Conservation (phyloP, 257 asterid species). For the Petunia secreta region DNA sequence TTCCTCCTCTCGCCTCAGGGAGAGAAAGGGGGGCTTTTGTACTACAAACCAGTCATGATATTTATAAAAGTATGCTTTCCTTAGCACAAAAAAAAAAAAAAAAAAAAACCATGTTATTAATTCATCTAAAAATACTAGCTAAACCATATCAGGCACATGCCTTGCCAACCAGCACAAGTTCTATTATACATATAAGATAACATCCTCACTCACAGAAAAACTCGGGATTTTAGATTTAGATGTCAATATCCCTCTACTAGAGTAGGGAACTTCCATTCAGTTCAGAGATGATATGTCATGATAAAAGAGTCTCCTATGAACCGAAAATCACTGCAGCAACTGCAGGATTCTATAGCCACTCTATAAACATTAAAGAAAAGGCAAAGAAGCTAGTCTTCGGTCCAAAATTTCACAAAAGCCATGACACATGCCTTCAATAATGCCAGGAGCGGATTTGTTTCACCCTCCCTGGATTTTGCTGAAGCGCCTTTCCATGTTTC, state of each 20-base stretch:
- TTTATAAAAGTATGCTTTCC: too few relatives aligned
- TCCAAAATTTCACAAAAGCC: conserved; percentile 70
- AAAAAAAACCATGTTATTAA: not conserved
- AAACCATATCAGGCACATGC: conserved; percentile 1
- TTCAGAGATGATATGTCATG: not conserved
- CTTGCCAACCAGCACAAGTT: conserved; percentile 9
- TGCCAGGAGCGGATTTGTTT: conserved; percentile 54
- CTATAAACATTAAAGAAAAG: conserved; percentile 15
- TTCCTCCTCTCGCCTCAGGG: too few relatives aligned
- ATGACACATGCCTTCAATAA: conserved; percentile 54
- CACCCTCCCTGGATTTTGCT: conserved; percentile 41
- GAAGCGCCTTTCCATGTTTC: conserved; percentile 59
- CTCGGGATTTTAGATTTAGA: not conserved
- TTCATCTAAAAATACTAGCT: conserved; percentile 7
- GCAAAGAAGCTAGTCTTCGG: conserved; percentile 40
- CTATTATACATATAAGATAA: conserved; percentile 6
- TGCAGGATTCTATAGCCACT: not conserved
- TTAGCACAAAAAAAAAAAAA: too few relatives aligned
- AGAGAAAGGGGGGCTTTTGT: too few relatives aligned
- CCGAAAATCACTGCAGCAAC: not conserved
- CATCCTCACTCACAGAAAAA: not conserved
- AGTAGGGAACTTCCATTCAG: conserved; percentile 2
- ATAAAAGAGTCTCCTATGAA: not conserved
- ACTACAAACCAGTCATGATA: too few relatives aligned
- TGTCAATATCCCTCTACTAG: not conserved